Conservation (phyloP, 306 rosid species). For the Malus asiatica region DNA sequence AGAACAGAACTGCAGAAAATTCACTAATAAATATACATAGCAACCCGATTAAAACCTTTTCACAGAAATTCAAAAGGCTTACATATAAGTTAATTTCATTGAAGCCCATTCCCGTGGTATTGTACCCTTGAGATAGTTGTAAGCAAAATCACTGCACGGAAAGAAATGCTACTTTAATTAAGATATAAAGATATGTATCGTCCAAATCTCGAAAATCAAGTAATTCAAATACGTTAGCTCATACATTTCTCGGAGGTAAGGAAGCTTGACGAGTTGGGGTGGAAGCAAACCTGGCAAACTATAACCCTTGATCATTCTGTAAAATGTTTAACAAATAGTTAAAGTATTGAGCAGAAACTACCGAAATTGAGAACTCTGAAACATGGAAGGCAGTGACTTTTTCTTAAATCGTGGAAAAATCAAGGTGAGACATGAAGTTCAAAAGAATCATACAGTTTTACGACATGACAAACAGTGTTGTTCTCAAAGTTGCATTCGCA, state of each 20-base stretch:
- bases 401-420: neutral
- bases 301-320: slow-evolving; percentile 12
- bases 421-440: neutral
- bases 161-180: neutral
- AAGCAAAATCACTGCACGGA: slow-evolving; percentile 21
- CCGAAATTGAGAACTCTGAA: neutral
- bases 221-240: neutral
- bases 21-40: neutral
- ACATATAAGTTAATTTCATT: slow-evolving; percentile 11
- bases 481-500: slow-evolving; percentile 2
- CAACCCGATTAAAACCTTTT: neutral
- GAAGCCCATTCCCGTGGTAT: slow-evolving; percentile 23
- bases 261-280: slow-evolving; percentile 21
- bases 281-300: slow-evolving; percentile 27
- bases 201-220: neutral
- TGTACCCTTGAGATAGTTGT: slow-evolving; percentile 22
- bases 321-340: neutral
- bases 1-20: slow-evolving; percentile 14
- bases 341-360: neutral
- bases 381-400: neutral
- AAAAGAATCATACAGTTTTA: neutral
- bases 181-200: neutral
- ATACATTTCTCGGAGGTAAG: slow-evolving; percentile 16
- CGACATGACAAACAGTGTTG: slow-evolving; percentile 1
- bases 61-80: neutral